phyloP scores from a whole-genome alignment of 768 basidiomycete genomes.

The Saitozyma podzolica region DNA sequence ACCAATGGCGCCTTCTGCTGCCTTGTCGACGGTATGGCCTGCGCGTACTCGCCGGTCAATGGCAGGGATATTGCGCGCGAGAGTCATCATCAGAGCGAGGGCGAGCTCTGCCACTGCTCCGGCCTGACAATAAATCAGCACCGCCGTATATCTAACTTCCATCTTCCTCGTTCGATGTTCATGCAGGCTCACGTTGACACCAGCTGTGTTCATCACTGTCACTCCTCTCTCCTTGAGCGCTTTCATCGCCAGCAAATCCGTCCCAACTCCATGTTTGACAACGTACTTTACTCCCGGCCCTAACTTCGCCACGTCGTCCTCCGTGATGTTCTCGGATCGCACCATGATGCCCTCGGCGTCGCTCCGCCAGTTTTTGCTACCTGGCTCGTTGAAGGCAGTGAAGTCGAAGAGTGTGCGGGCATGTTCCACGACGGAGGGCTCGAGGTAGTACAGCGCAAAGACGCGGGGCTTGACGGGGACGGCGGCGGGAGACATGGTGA shows the following conservation, averaged over 20 bases:
- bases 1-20: conserved; percentile 5
- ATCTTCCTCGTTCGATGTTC: neutral
- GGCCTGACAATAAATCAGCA: neutral
- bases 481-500: no score
- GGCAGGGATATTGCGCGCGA: conserved; percentile 7
- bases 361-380: conserved; percentile 4
- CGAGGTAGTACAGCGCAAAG: no score
- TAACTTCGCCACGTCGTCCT: conserved; percentile 7
- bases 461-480: no score
- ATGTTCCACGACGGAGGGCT: no score
- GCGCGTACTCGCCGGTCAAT: conserved; percentile 11
- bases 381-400: neutral
- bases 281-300: conserved; percentile 1
- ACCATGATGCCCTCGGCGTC: conserved; percentile 19
- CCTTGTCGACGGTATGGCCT: conserved; percentile 12
- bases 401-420: no score
- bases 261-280: conserved; percentile 12
- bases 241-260: conserved; percentile 3
- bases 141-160: conserved; percentile 1
- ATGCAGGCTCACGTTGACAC: conserved; percentile 6
- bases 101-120: conserved; percentile 19
- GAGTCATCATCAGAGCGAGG: conserved; percentile 8
- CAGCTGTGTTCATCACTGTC: conserved; percentile 11
- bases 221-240: conserved; percentile 4
- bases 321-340: conserved; percentile 1